Percentiles rank a stretch among this genome's conserved stretches.
These are phyloP conservation scores for Panaeolus cyanescens DNA, from an alignment of 768 basidiomycete genomes.

Conservation along the genomic window DNA sequence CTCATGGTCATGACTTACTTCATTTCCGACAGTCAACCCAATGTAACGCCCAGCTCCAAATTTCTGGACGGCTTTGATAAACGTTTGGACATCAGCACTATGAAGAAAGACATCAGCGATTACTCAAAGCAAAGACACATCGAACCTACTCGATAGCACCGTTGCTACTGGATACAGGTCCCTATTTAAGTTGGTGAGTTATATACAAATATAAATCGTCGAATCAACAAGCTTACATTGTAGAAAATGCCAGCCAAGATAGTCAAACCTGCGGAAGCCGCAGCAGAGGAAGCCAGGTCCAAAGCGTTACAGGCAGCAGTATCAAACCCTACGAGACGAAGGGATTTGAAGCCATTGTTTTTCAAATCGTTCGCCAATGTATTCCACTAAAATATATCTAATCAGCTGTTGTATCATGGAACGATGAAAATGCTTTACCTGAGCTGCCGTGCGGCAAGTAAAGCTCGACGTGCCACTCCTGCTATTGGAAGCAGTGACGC, in stretches of 20 bases:
- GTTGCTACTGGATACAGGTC: too few species aligned
- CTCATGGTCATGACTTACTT: slow-evolving; percentile 19
- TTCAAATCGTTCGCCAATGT: slow-evolving; percentile 29
- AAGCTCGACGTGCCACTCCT: too few species aligned
- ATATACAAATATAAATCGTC: background rate
- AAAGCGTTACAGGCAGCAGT: slow-evolving; percentile 39
- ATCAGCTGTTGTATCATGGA: too few species aligned
- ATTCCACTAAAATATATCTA: too few species aligned
- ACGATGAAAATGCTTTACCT: too few species aligned
- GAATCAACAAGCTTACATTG: slow-evolving; percentile 27
- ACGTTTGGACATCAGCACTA: slow-evolving; percentile 39
- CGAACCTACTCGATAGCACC: too few species aligned
- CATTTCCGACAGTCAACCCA: slow-evolving; percentile 42
- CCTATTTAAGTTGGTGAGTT: too few species aligned
- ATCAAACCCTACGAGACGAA: slow-evolving; percentile 38
- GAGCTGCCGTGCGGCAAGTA: too few species aligned
- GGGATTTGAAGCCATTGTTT: slow-evolving; percentile 31
- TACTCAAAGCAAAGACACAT: too few species aligned
- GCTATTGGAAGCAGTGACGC: slow-evolving; percentile 34
- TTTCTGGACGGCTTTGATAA: slow-evolving; percentile 31
- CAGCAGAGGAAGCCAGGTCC: slow-evolving; percentile 34
- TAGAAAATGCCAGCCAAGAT: slow-evolving; percentile 37
- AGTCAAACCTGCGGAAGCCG: slow-evolving; percentile 27
- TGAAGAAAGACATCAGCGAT: background rate
- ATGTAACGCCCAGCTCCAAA: slow-evolving; percentile 35